phyloP scores from a whole-genome alignment of 2,329 filamentous ascomycete species.

The Colletotrichum tropicicola region DNA sequence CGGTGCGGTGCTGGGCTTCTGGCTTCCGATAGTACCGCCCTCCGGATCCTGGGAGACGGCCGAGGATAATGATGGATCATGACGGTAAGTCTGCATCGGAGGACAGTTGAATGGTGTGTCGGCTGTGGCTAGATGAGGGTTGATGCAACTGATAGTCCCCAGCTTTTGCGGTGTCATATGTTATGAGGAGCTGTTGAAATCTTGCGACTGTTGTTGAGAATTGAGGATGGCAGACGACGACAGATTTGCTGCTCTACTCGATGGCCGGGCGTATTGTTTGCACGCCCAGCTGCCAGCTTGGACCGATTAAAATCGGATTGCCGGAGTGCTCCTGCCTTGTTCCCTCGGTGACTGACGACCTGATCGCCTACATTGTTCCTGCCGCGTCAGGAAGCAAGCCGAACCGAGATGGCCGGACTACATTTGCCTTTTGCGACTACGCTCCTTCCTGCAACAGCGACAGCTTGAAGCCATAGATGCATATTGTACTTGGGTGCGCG shows the following conservation, averaged over 20 bases:
- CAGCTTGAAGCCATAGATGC: too few relatives aligned
- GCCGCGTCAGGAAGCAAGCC: too few relatives aligned
- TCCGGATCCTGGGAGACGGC: constrained; percentile 35
- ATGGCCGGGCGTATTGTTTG: not conserved
- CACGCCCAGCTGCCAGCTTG: not conserved
- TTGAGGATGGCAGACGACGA: not conserved
- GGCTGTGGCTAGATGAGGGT: too few relatives aligned
- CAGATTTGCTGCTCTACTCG: not conserved
- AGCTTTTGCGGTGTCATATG: not conserved
- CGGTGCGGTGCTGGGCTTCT: constrained; percentile 17
- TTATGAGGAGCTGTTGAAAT: not conserved
- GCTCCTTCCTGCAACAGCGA: too few relatives aligned
- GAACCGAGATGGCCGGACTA: too few relatives aligned
- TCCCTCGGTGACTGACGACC: too few relatives aligned
- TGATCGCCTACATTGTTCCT: too few relatives aligned
- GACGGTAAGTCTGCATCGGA: constrained; percentile 41
- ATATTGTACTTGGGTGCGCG: too few relatives aligned
- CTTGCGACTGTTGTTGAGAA: not conserved
- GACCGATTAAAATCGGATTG: too few relatives aligned
- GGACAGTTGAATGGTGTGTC: not conserved
- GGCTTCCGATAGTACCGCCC: constrained; percentile 14
- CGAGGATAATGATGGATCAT: constrained; percentile 35
- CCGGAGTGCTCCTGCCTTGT: too few relatives aligned
- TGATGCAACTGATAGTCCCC: too few relatives aligned
- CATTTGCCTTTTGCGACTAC: too few relatives aligned